phyloP scores from a whole-genome alignment of 768 basidiomycete species.

The Suillus weaverae region DNA sequence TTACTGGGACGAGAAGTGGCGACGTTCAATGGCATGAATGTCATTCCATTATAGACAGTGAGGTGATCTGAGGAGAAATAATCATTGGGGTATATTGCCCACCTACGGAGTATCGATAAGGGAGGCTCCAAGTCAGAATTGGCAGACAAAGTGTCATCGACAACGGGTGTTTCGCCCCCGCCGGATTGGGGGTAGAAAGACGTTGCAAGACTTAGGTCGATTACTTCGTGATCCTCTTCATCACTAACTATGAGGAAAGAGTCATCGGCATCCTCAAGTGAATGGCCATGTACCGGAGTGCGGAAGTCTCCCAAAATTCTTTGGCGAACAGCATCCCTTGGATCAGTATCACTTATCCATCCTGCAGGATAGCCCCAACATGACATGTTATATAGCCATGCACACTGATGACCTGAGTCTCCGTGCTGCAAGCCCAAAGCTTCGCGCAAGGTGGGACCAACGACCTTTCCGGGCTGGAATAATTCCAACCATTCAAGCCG shows the following conservation, averaged over 20 bases:
- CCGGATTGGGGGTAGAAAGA: neutral
- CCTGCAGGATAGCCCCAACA: constrained; percentile 80
- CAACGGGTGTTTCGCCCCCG: neutral
- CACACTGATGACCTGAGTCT: constrained; percentile 38
- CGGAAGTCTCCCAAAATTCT: constrained; percentile 47
- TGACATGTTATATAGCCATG: constrained; percentile 65
- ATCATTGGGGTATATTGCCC: constrained; percentile 63
- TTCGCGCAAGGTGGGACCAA: constrained; percentile 47
- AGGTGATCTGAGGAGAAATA: constrained; percentile 60
- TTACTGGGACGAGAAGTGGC: constrained; percentile 24
- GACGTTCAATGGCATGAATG: constrained; percentile 35
- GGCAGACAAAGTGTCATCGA: constrained; percentile 3
- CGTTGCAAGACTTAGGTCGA: constrained; percentile 24
- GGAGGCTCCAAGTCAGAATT: constrained; percentile 1
- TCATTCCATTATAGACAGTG: constrained; percentile 46
- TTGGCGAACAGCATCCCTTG: constrained; percentile 46
- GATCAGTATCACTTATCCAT: constrained; percentile 56
- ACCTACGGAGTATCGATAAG: constrained; percentile 35
- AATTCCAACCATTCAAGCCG: constrained; percentile 59
- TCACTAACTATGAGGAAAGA: constrained; percentile 40
- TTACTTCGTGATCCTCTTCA: constrained; percentile 36
- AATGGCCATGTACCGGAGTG: constrained; percentile 13
- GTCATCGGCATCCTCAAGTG: constrained; percentile 20
- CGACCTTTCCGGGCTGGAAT: constrained; percentile 61
- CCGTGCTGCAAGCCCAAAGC: constrained; percentile 47